Base-by-base conservation (phyloP, 495 filamentous ascomycete species). In the Penicillium samsonianum region DNA sequence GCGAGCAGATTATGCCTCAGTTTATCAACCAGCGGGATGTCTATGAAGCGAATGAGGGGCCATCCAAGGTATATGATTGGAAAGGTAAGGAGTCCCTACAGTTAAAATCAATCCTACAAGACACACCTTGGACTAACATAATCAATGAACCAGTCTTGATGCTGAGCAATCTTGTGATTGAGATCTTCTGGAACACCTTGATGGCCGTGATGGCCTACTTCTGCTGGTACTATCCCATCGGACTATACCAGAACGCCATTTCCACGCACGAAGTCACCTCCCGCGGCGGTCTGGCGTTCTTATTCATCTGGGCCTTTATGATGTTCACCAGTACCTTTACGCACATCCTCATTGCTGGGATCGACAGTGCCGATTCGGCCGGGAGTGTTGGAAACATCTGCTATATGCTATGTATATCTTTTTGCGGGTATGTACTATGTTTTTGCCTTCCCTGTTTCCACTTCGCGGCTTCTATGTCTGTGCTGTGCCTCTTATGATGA, bases 1-100 rank as follows among this genome's bases (percentile, higher is more conserved):
- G 86, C 14, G 81, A 89, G 59, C 90, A 92, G 59, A 74, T 88
- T 19, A 85, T 89, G 66, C 88, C 89, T 0, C 77, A 82, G 23
- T 91, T 87, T 65, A 69, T 89, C 37, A 67, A 71, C 4, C 76
- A 87, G 53, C 79, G 88, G 1, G 74, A 80, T 0, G 68, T 90
- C 1, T 91, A 85, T 67, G 75, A 84, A 55, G 80, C 80, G 4
- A 81, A 88, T 12, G 88, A 92, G 64, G 74, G 79, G 1, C 81
- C 80, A 12, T 80, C 76, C 33, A 87, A 84, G 55, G 78, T 81
- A 8, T 92, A 92, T 65, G 80, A 77, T 28, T 90, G 87, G 87
- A 68, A 75, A 17, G 37, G 37, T 40, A 40, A 1, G 33, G 33
- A 6, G 33, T 37, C 33, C 33, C 33, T 37, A 11, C 11, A 40